Evolutionary conservation across 805 yeast species (phyloP).

Genomic region (Ogataea zsoltii): DNA sequence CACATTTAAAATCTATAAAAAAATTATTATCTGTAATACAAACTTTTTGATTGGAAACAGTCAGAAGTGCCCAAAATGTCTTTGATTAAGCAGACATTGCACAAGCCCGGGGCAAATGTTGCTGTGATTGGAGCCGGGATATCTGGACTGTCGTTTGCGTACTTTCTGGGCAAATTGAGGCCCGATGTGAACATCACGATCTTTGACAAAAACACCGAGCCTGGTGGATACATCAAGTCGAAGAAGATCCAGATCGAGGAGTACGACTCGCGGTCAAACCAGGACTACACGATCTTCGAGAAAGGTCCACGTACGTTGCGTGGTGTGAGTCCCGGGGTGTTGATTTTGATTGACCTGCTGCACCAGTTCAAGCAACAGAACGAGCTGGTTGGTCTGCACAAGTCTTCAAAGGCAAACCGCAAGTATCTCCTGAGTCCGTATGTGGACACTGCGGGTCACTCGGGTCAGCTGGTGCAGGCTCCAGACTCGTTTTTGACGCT

Average conservation of each 20-base stretch:
- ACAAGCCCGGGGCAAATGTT: conserved; percentile 41
- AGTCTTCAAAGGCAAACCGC: conserved; percentile 62
- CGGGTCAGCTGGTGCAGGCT: conserved; percentile 51
- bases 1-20: not conserved
- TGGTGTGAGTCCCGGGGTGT: conserved; percentile 78
- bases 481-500: conserved; percentile 43
- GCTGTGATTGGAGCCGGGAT: conserved; percentile 88
- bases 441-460: conserved; percentile 21
- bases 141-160: conserved; percentile 76
- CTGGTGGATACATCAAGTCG: conserved; percentile 83
- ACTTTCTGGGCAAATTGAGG: conserved; percentile 65
- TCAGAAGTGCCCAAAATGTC: conserved; percentile 10
- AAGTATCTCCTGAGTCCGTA: conserved; percentile 57
- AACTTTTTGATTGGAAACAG: too few relatives aligned
- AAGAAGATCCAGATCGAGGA: conserved; percentile 36
- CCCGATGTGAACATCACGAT: conserved; percentile 73
- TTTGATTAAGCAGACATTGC: conserved; percentile 10
- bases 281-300: conserved; percentile 50
- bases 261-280: conserved; percentile 25
- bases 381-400: conserved; percentile 59
- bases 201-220: conserved; percentile 52
- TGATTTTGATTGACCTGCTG: conserved; percentile 64
- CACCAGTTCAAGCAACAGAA: conserved; percentile 46
- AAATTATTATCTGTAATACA: too few relatives aligned
- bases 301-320: conserved; percentile 91